Percentiles rank a stretch among this genome's conserved stretches.
Evolutionary conservation across 2,329 filamentous ascomycete species (phyloP).

Genomic region (Apiospora rasikravindrae): DNA sequence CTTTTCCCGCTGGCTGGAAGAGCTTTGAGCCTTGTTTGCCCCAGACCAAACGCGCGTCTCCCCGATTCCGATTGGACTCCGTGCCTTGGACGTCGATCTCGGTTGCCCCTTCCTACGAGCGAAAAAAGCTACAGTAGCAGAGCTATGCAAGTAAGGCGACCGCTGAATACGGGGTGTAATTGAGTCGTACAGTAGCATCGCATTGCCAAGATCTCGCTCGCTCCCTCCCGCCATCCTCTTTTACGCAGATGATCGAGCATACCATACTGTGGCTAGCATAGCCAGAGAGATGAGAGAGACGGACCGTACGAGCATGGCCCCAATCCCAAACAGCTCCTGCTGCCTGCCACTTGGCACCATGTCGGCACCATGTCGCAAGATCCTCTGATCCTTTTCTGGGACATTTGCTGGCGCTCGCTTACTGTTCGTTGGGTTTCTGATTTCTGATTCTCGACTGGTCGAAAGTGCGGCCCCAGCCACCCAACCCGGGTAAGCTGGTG

Average conservation of each 20-base stretch:
- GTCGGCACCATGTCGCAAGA: conserved; percentile 7
- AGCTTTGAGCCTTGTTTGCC: conserved; percentile 11
- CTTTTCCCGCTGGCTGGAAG: not conserved
- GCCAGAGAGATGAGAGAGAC: not conserved
- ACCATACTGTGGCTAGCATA: too few relatives aligned
- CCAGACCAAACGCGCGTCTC: conserved; percentile 17
- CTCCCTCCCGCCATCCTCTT: not conserved
- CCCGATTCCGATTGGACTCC: conserved; percentile 6
- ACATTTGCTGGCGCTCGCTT: not conserved
- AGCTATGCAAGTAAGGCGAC: not conserved
- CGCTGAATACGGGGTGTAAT: not conserved
- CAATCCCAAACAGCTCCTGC: not conserved
- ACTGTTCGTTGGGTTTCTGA: not conserved
- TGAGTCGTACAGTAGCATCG: not conserved
- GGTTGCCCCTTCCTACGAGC: not conserved
- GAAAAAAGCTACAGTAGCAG: not conserved
- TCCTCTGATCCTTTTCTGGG: not conserved
- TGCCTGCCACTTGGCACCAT: not conserved
- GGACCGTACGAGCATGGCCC: conserved; percentile 1
- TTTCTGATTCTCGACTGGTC: not conserved
- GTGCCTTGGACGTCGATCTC: not conserved
- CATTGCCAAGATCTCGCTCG: not conserved
- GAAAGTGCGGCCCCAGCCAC: not conserved
- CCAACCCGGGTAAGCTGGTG: not conserved
- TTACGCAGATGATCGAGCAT: not conserved